Base-by-base conservation (phyloP, 495 filamentous ascomycete species). In the Aspergillus bridgeri region DNA sequence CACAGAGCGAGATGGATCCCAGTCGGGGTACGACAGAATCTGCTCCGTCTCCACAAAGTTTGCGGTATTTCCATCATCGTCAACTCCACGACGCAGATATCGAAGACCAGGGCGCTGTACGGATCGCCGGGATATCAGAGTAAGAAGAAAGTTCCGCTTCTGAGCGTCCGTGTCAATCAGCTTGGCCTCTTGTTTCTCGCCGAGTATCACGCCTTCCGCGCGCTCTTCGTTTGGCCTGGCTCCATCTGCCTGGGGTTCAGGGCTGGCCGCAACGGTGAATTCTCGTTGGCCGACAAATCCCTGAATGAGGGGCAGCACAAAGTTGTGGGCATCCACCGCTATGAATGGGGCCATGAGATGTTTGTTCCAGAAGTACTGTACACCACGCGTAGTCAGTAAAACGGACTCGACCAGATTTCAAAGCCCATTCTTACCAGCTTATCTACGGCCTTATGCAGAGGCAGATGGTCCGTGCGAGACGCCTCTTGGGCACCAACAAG, bases 21-120 rank as follows among this genome's bases (percentile, higher is more conserved):
- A 91, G 15, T 79, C 76, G 3, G 79, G 69, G 9, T 78, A 79
- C 0, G 89, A 91, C 7, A 98, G 80, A 33, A 98, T 88, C 65
- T 98, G 93, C 68, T 97, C 94, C 3, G 92, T 92, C 73, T 98
- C 93, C 25, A 97, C 93, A 5, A 75, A 83, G 64, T 98, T 98
- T n/a, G 93, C 93, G 4, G 86, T 84, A 57, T 91, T 82, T 0
- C 93, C 94, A 22, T 88, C 80, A 51, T 96, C 90, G 66, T 98
- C 91, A 6, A 96, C 81, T 19, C 93, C 93, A 38, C 93, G 86
- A n/a, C 93, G 85, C 19, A 98, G 81, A 73, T 97, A 98, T 43
- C 93, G 83, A 25, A 98, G 76, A 18, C 93, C 93, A 7, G 93
- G 90, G 17, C 93, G 82, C 57, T 91, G 87, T 49, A 85, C 82